Evolutionary conservation across 2,329 filamentous ascomycete species (phyloP), one percentile per base, ranked within the genome.

Genomic region (Diaporthe australafricana): DNA sequence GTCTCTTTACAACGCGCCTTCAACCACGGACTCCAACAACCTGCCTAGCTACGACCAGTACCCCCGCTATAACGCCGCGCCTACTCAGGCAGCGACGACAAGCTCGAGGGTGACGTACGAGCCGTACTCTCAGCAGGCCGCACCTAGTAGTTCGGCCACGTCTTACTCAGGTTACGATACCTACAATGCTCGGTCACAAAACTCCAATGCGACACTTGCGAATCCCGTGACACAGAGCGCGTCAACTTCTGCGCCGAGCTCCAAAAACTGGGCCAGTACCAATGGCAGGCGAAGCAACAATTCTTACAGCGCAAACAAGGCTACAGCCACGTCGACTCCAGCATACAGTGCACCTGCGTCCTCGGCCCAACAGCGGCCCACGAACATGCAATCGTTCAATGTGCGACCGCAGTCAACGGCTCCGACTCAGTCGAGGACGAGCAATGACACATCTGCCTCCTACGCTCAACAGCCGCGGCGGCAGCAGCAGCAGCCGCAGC

Each of bases 121-220:
- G 57, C 79, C 82, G 12, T 79, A 81, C 68, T 74, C 78, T n/a
- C 80, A 78, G n/a, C 77, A 76, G 32, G 75, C 42, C 50, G 73
- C 30, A 27, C 57, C 68, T 47, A 50, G 42, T 5, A 72, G 68
- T 42, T 66, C 60, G 7, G 55, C 76, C 20, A 65, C 71, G 32
- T 75, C 78, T 1, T 78, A 78, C 35, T 47, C 77, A 5, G 73
- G 73, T 8, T 79, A 79, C 55, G 76, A 77, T 68, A 72, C 68
- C 11, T 79, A 80, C 35, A 76, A 73, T 35, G 40, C 74, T 3
- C 73, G 75, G 9, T 70, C 74, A 0, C 62, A 74, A 0, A 42
- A 74, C 2, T 72, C 74, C 3, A 53, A 72, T 12, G 45, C 78
- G 4, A 77, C 78, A 20, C 67, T 73, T 25, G 62, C 74, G 5